Evolutionary conservation across 1,139 yeast species (phyloP), one percentile per base, ranked within the genome.

Genomic region (Kodamaea ohmeri): DNA sequence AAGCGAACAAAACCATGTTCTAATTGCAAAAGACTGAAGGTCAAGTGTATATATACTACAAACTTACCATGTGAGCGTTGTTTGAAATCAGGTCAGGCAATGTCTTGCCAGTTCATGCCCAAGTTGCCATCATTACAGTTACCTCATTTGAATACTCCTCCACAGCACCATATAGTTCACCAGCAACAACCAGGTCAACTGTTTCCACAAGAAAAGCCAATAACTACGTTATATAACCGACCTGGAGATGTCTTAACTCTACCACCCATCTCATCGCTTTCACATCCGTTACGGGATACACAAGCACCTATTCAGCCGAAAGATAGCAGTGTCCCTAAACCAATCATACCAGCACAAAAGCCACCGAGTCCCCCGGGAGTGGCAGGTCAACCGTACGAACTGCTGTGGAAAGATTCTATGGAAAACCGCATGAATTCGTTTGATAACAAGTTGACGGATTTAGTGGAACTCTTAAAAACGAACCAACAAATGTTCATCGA

Each of bases 41-140:
- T 81, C 21, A 79, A 73, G 56, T 82, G 89, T 50, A 69, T 71
- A 21, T 74, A 75, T 46, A 52, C 59, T 6, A 60, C 61, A 13
- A 52, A 54, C n/a, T 57, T 71, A 34, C 82, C 83, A 1, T 82
- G 89, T 53, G 75, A 73, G 45, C 55, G 86, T 41, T 82, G 89
- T 51, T 48, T 66, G 15, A 70, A 71, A 32, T 68, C 64, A 15
- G 76, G 76, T 16, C 66, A 76, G 30, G 73, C 59, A 1, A 47
- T 52, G 13, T 54, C 67, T 31, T 82, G 88, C 49, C 73, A 74
- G 33, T 81, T 75, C 55, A 77, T 76, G 29, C 72, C 75, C 35
- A 77, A 76, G 45, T 63, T 78, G 4, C 80, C 83, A 1, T 60
- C 73, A 3, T 43, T 68, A 18, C 61, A 51, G 56, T 70, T 58